Evolutionary conservation across 2,329 filamentous ascomycete species (phyloP), one percentile per base, ranked within the genome.

Genomic region (Fusarium temperatum): DNA sequence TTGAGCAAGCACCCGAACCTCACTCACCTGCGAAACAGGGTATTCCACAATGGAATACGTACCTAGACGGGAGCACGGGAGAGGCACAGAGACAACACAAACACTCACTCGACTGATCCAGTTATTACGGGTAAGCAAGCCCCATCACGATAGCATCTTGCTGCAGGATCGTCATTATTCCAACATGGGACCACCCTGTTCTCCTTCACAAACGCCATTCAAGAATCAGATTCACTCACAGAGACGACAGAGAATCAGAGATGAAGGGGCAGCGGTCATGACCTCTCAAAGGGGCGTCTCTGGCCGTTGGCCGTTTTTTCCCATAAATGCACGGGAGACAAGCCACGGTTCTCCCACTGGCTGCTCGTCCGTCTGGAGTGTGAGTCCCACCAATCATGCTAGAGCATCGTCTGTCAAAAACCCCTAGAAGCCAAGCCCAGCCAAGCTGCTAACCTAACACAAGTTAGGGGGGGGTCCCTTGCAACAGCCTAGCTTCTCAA

Each of bases 201-300:
- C 30, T 15, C 51, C n/a, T 45, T 28, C 30, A 45, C 44, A 65
- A 47, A 39, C 24, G 36, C 38, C 47, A 32, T 28, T 32, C 47
- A 14, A 26, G 36, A 36, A 36, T 20, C n/a, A 67, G 22, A 67
- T 67, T 54, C n/a, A 32, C 41, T 24, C 50, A 54, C 51, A 61
- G 44, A 39, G 47, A 73, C 44, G 41, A 22, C 26, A 67, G 15
- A 44, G 30, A 64, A 28, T 42, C 39, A 61, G 47, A 73, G 67
- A 72, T 74, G 72, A 74, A 74, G 72, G 68, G 72, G 68, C 57
- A 72, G 55, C 68, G 58, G 59, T 53, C 61, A 55, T 55, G 39
- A 65, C 53, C 51, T 56, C 66, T 72, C 63, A 58, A 72, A 63
- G 56, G 54, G 66, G 63, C 15, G 48, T 53, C 58, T 74, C 58